Percentiles rank a stretch among this genome's conserved stretches.
Conservation (phyloP, 768 basidiomycete species). For the Termitomyces sp. region DNA sequence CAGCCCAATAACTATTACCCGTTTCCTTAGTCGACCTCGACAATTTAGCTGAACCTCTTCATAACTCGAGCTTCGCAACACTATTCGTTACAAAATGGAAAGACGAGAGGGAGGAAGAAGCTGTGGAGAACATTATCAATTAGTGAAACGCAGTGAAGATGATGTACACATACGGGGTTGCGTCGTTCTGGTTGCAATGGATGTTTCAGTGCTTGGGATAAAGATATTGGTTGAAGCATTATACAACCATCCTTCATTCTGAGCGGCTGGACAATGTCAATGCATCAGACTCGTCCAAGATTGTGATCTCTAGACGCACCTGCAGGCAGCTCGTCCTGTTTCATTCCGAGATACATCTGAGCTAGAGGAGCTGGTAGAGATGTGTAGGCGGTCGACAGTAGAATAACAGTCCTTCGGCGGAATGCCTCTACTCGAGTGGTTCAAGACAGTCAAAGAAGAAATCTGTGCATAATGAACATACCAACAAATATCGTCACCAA, state of each 20-base stretch:
- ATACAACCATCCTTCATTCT: conserved; percentile 49
- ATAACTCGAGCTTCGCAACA: conserved; percentile 47
- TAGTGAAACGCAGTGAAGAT: not conserved
- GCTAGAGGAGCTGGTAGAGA: conserved; percentile 56
- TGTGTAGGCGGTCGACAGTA: conserved; percentile 65
- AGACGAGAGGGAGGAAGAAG: conserved; percentile 44
- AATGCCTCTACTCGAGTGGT: conserved; percentile 47
- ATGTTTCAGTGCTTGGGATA: conserved; percentile 29
- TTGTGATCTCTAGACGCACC: conserved; percentile 26
- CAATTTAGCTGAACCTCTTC: conserved; percentile 4
- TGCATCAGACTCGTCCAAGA: not conserved
- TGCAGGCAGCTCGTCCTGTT: conserved; percentile 34
- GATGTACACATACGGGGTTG: conserved; percentile 11
- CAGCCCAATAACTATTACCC: conserved; percentile 8
- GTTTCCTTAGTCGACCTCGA: conserved; percentile 5
- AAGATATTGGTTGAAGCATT: conserved; percentile 46
- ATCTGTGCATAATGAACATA: conserved; percentile 27
- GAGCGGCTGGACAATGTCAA: conserved; percentile 33
- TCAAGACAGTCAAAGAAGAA: not conserved
- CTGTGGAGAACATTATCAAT: conserved; percentile 19
- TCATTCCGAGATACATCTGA: conserved; percentile 55
- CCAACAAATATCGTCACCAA: conserved; percentile 54
- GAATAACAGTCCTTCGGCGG: conserved; percentile 50
- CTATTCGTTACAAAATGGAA: conserved; percentile 54
- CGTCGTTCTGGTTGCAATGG: conserved; percentile 1